Evolutionary conservation across 305 asterid species (phyloP), one percentile per base, ranked within the genome.

Genomic region (Solanum hybrid): DNA sequence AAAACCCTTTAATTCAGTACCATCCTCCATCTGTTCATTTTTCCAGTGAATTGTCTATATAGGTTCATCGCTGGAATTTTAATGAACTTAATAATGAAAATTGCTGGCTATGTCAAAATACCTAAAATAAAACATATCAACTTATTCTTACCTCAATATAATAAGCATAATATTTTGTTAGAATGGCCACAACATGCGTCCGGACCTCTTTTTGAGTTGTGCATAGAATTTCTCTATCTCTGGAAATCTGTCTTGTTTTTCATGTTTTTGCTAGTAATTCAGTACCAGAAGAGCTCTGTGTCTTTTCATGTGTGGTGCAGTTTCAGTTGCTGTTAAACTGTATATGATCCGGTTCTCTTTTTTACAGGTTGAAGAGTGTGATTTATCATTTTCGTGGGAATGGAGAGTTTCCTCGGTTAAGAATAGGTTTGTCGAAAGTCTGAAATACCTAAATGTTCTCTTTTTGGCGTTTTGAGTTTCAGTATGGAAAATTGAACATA

Each of bases 401-500:
- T 91, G 92, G 78, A 90, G 98, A 95, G 90, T 96, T 96, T 92
- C 98, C 99, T 88, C 96, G 99, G 90, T 88, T 97, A 89, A 94
- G 99, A 92, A 97, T 97, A 97, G 99, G 98, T 88, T 45, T 78
- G 86, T 88, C 51, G 17, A 45, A 77, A 51, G 38, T 87, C 38
- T 34, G 73, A 42, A 56, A 78, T 32, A 9, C 76, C 35, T 87
- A 7, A 40, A 14, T 87, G 19, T 81, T 17, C 86, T 81, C 72
- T 81, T 81, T 34, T 81, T 81, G 71, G 87, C 8, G 66, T 40
- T 32, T 87, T 75, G 10, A 24, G 45, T 45, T 88, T 88, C 86
- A 29, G 13, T 42, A 32, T 76, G 77, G 31, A 78, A 10, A 60
- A 76, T 32, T 29, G n/a, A 75, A 42, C 86, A 75, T 76, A 76